phyloP scores from a whole-genome alignment of 768 basidiomycete genomes.

The Suillus spraguei region DNA sequence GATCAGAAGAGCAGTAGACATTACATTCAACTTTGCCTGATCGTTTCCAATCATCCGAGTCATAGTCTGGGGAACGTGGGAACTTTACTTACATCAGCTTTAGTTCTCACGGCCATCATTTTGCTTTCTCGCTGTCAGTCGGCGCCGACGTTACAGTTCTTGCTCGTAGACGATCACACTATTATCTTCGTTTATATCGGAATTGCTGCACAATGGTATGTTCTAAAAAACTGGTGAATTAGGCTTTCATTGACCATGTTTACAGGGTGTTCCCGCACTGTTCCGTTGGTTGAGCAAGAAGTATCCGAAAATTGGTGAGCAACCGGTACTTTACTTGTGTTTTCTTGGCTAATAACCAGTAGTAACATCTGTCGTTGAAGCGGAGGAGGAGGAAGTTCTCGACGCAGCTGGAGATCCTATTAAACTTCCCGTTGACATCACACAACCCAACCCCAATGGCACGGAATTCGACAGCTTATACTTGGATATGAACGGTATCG shows the following conservation, averaged over 20 bases:
- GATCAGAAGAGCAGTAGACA: background rate
- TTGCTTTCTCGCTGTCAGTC: slow-evolving; percentile 3
- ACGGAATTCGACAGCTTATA: slow-evolving; percentile 96
- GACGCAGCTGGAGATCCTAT: slow-evolving; percentile 69
- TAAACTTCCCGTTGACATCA: slow-evolving; percentile 77
- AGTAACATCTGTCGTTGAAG: slow-evolving; percentile 85
- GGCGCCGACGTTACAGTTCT: background rate
- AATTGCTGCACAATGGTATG: slow-evolving; percentile 7
- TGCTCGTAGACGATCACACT: slow-evolving; percentile 1
- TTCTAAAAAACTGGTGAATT: background rate
- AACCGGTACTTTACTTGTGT: background rate
- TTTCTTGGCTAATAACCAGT: slow-evolving; percentile 7
- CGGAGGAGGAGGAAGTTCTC: slow-evolving; percentile 71
- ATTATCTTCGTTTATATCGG: background rate
- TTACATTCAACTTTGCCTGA: background rate
- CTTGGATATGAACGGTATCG: slow-evolving; percentile 99
- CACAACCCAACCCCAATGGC: slow-evolving; percentile 89
- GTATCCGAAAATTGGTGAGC: slow-evolving; percentile 94
- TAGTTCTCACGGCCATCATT: background rate
- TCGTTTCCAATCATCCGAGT: slow-evolving; percentile 7
- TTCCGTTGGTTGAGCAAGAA: slow-evolving; percentile 99
- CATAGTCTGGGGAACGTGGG: slow-evolving; percentile 14
- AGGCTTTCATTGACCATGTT: slow-evolving; percentile 1
- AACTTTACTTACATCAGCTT: slow-evolving; percentile 7
- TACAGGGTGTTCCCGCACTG: slow-evolving; percentile 93